Evolutionary conservation across 2,329 filamentous ascomycete species (phyloP), one percentile per base, ranked within the genome.

Genomic region (Tympanopsis confertula): DNA sequence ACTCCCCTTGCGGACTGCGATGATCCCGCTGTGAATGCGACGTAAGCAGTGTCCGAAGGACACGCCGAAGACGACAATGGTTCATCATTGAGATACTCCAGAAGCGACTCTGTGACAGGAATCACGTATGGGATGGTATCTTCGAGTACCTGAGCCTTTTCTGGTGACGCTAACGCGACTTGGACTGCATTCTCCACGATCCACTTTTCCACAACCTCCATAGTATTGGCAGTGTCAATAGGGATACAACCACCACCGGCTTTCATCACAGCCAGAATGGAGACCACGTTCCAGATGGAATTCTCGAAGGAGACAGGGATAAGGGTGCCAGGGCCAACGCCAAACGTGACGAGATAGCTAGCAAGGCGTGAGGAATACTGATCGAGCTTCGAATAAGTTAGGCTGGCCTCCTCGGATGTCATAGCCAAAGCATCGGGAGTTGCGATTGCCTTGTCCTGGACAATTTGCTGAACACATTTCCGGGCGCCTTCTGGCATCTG

Each of bases 241-340:
- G 71, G 71, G 4, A 78, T 48, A 42, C 72, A 68, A 3, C 62
- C 66, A 39, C 58, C 59, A 7, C 76, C 77, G 39, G 67, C 65
- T 55, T 83, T 81, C 32, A 86, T 58, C 2, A 79, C 67, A 0
- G 81, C 80, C 15, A 88, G 63, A 42, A 88, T 78, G 5, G 78
- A 69, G 28, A 86, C 60, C 35, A 86, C 80, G 0, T 83, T 66
- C 52, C 81, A 71, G 13, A 76, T 59, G 15, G 72, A 82, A 57
- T 85, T 87, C 32, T 83, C 74, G 48, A 86, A 66, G 14, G 79
- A 70, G 4, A 87, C 65, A 4, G 76, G 77, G 1, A 87, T 68
- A 3, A 82, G 60, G 5, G 71, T 63, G 7, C 72, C 68, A 1
- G 65, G 61, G 0, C 59, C 54, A 0, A 74, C 62, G 0, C 73